phyloP scores from a whole-genome alignment of 345 rosid genomes.

The Triadica sebifera region DNA sequence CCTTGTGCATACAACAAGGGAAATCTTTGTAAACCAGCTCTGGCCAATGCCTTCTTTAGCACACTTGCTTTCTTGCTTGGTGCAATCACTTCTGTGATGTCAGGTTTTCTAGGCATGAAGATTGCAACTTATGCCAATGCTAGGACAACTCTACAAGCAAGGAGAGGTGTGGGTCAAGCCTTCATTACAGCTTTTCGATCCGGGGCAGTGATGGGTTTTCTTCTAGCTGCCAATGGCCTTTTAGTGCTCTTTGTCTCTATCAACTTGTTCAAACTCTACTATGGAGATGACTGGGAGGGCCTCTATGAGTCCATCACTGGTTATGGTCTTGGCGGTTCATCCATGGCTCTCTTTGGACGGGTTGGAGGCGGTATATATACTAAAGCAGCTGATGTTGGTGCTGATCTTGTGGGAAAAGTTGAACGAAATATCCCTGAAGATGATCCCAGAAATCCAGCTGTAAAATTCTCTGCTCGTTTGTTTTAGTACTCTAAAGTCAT shows the following conservation, averaged over 20 bases:
- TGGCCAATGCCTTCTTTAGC: constrained; percentile 58
- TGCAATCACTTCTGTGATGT: constrained; percentile 58
- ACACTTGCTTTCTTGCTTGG: constrained; percentile 73
- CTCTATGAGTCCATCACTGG: constrained; percentile 72
- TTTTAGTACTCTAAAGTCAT: background rate
- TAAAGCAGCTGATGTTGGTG: constrained; percentile 72
- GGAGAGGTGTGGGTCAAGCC: constrained; percentile 64
- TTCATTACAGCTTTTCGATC: constrained; percentile 60
- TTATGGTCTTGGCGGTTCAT: constrained; percentile 64
- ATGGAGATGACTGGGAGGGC: constrained; percentile 77
- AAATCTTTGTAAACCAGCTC: constrained; percentile 56
- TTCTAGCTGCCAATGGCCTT: constrained; percentile 71
- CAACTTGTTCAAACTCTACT: constrained; percentile 54
- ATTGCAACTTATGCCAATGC: constrained; percentile 72
- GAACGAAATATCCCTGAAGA: constrained; percentile 66
- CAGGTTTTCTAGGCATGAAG: constrained; percentile 74
- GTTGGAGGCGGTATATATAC: constrained; percentile 72
- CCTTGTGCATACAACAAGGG: constrained; percentile 59
- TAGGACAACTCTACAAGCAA: constrained; percentile 65
- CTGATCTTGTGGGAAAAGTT: constrained; percentile 68
- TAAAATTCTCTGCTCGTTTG: constrained; percentile 19
- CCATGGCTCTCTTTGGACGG: constrained; percentile 71
- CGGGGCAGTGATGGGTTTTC: constrained; percentile 73
- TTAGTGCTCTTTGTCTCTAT: constrained; percentile 55
- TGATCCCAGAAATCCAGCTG: constrained; percentile 69